phyloP scores from a whole-genome alignment of 176 grass and related monocot species.

The Oryza rufipogon region DNA sequence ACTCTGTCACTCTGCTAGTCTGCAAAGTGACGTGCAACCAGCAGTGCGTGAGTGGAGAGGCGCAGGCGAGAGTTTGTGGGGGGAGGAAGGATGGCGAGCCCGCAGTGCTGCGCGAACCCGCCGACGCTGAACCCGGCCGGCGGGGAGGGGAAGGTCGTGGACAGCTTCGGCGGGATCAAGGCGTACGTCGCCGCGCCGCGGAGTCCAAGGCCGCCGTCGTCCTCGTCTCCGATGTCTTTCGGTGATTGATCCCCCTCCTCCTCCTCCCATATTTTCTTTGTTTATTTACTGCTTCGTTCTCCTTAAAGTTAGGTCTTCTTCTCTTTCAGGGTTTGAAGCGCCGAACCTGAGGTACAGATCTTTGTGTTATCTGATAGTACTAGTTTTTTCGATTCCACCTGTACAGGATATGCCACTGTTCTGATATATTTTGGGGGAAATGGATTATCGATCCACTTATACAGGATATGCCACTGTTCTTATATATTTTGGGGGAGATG shows the following conservation, averaged over 20 bases:
- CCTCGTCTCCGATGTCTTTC: slow-evolving; percentile 71
- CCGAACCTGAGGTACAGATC: slow-evolving; percentile 55
- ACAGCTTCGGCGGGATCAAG: slow-evolving; percentile 68
- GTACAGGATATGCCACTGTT: not conserved
- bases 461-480: too few relatives aligned
- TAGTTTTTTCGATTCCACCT: not conserved
- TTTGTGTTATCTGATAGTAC: not conserved
- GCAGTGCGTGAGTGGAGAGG: too few relatives aligned
- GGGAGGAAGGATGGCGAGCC: slow-evolving; percentile 53
- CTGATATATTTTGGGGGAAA: not conserved
- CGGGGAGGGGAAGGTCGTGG: slow-evolving; percentile 73
- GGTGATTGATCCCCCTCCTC: slow-evolving; percentile 34
- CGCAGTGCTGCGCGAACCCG: slow-evolving; percentile 76
- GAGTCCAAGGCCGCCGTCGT: slow-evolving; percentile 57
- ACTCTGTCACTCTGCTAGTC: too few relatives aligned
- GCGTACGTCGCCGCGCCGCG: slow-evolving; percentile 55
- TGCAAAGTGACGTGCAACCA: too few relatives aligned
- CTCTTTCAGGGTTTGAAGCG: slow-evolving; percentile 37
- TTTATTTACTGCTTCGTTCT: too few relatives aligned
- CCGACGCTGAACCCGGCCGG: slow-evolving; percentile 43
- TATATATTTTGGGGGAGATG: too few relatives aligned
- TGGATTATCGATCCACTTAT: not conserved
- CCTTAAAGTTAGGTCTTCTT: not conserved
- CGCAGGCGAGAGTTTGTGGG: too few relatives aligned
- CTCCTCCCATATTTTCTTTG: not conserved